phyloP scores from a whole-genome alignment of 2,329 filamentous ascomycete species.

The Colletotrichum paranaense region DNA sequence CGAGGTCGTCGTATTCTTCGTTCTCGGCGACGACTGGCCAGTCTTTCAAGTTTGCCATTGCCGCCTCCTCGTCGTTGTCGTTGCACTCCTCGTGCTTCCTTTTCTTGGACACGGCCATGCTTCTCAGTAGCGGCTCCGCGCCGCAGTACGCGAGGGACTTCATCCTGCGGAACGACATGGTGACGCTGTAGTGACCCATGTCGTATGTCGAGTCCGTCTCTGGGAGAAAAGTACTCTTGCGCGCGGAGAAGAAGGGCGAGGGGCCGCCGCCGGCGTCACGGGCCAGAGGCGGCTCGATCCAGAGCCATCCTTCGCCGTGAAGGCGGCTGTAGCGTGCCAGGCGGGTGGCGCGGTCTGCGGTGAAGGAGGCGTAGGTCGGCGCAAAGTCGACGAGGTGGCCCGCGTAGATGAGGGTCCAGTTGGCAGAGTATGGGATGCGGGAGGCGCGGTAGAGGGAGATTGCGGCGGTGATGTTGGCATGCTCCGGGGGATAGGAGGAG shows the following conservation, averaged over 20 bases:
- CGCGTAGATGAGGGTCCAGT: constrained; percentile 56
- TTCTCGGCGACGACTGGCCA: not conserved
- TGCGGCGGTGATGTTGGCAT: constrained; percentile 53
- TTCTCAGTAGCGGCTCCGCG: not conserved
- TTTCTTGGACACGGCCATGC: not conserved
- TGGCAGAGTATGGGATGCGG: constrained; percentile 50
- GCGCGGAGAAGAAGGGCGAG: constrained; percentile 39
- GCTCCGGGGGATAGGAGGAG: constrained; percentile 49
- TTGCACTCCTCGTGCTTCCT: not conserved
- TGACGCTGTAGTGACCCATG: constrained; percentile 43
- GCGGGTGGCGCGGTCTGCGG: constrained; percentile 48
- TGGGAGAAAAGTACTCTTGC: constrained; percentile 45
- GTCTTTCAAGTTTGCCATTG: not conserved
- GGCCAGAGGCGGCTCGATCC: constrained; percentile 56
- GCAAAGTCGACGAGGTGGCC: constrained; percentile 55
- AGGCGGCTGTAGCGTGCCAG: constrained; percentile 50
- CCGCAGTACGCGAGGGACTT: not conserved
- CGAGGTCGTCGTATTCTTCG: not conserved
- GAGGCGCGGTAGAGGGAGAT: constrained; percentile 54
- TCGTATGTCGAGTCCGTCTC: constrained; percentile 41
- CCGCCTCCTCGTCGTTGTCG: not conserved
- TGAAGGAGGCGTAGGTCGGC: constrained; percentile 51
- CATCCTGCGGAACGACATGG: constrained; percentile 42
- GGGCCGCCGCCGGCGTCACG: constrained; percentile 34
- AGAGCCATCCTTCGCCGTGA: constrained; percentile 56